Evolutionary conservation across 2,329 filamentous ascomycete genomes (phyloP), one percentile per base, ranked within the genome.

Genomic region (Magnaporthiopsis rhizophila): DNA sequence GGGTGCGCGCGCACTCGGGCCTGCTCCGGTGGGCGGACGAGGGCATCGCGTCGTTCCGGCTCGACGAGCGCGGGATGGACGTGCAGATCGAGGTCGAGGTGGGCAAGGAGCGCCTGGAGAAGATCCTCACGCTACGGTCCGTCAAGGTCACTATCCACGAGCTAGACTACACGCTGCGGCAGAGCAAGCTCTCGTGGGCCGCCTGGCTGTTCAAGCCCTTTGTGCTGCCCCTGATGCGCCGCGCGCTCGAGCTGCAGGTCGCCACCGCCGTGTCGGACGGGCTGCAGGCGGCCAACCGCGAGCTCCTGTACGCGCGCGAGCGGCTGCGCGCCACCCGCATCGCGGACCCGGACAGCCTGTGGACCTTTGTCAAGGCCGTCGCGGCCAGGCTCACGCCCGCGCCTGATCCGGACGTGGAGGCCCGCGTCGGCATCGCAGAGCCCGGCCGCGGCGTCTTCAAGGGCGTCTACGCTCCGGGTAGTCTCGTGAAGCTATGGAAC

Each of bases 401-500:
- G 15, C 84, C 89, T 1, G 88, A 95, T 72, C 88, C 91, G 1
- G 90, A 96, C 73, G 69, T 96, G 0, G 89, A 95, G 68, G 81
- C 88, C 1, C 80, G 90, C 2, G 79, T 96, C 21, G 92, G 92
- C 1, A 78, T 96, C 12, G 83, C 84, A 30, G 72, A 78, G 68
- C 80, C 80, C 8, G 80, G 81, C 3, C 65, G 69, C 4, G 83
- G 83, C 13, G 78, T 94, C 0, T 98, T 98, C 79, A 86, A 87
- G 69, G 91, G 89, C 4, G 84, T 92, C 1, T 97, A 97, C 77
- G 89, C 94, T 0, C 94, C 94, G 0, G 93, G 92, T 0, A 97
- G 92, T 74, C 79, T 97, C 32, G 90, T 95, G 62, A 92, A 90
- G 77, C 76, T 96, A n/a, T 97, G 92, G 91, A 86, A 94, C 68